Evolutionary conservation across 164 flowering plant genomes (phyloP).

Genomic region (Cinnamomum micranthum): DNA sequence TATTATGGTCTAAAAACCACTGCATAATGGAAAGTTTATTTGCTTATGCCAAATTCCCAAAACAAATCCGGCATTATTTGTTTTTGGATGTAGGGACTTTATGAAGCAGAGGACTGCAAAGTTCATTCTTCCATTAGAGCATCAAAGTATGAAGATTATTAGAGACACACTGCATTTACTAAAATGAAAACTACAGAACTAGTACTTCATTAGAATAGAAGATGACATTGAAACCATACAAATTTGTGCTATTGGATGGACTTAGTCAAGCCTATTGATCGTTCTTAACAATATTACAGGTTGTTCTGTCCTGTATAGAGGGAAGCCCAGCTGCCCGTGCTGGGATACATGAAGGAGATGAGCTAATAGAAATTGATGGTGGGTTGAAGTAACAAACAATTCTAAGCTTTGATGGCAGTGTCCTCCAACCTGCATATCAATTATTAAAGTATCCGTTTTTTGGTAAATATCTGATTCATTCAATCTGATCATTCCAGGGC

Average conservation of each 20-base stretch:
- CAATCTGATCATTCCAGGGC: conserved; percentile 45
- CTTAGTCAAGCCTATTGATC: not conserved
- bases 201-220: no score
- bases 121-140: no score
- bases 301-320: conserved; percentile 79
- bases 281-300: conserved; percentile 35
- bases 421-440: not conserved
- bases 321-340: conserved; percentile 97
- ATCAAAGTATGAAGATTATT: no score
- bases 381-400: conserved; percentile 6
- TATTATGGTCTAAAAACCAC: no score
- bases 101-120: no score
- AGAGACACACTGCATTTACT: no score
- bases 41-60: no score
- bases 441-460: not conserved
- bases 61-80: no score
- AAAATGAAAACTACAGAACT: no score
- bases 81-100: no score
- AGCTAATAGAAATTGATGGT: conserved; percentile 89
- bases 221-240: no score
- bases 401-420: not conserved
- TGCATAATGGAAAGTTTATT: no score
- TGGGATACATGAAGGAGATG: conserved; percentile 92
- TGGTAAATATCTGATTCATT: not conserved
- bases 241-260: not conserved